Evolutionary conservation across 2,329 filamentous ascomycete genomes (phyloP).

Genomic region (Cladophialophora psammophila): DNA sequence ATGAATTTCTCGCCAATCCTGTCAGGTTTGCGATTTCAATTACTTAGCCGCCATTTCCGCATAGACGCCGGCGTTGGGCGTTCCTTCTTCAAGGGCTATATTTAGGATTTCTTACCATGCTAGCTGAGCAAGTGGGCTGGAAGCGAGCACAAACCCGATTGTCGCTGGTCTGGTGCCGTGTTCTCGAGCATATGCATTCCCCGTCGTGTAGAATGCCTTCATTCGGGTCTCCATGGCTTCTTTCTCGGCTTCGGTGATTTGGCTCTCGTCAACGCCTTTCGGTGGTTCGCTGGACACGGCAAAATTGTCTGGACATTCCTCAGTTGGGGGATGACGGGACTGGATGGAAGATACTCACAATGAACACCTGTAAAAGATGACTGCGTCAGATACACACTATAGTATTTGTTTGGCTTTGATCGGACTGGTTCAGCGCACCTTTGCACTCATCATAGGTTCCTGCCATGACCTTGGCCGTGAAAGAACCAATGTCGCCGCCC

Average conservation of each 20-base stretch:
- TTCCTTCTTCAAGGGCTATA: background rate
- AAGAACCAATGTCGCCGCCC: conserved; percentile 64
- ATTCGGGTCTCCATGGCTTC: conserved; percentile 47
- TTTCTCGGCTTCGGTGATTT: conserved; percentile 44
- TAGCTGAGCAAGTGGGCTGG: conserved; percentile 64
- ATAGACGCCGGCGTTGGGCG: background rate
- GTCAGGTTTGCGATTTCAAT: background rate
- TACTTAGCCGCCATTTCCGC: background rate
- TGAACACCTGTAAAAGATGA: conserved; percentile 13
- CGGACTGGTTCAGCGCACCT: conserved; percentile 38
- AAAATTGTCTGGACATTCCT: conserved; percentile 25
- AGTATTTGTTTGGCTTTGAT: background rate
- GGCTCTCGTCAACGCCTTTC: conserved; percentile 2
- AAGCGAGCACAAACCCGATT: conserved; percentile 61
- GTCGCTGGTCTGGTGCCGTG: conserved; percentile 65
- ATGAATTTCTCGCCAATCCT: conserved; percentile 53
- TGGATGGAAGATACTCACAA: conserved; percentile 15
- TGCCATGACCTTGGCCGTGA: conserved; percentile 54
- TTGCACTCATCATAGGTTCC: conserved; percentile 56
- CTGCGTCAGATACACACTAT: background rate
- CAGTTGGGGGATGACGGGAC: background rate
- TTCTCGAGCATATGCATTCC: conserved; percentile 59
- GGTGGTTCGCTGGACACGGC: conserved; percentile 6
- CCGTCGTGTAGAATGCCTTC: conserved; percentile 50
- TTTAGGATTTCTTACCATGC: conserved; percentile 52